Evolutionary conservation across 495 filamentous ascomycete species (phyloP), one percentile per base, ranked within the genome.

Genomic region (Trypethelium eluteriae): DNA sequence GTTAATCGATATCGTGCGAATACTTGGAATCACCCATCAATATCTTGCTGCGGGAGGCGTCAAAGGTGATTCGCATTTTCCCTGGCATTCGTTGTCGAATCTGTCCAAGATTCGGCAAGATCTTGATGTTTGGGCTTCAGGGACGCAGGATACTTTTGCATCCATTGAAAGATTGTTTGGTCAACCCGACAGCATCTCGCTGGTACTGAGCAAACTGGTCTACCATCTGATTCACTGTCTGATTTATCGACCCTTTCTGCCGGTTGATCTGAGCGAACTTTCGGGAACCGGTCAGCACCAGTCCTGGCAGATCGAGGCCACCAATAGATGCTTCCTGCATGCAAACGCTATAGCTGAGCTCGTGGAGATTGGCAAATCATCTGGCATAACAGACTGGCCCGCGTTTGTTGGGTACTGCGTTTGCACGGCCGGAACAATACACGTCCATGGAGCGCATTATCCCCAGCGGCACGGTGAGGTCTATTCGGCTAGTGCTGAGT

Each of bases 221-320:
- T 93, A 92, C 70, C 91, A 95, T 71, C 79, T 93, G 34, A 86
- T 93, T 46, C 89, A 93, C 73, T 93, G 89, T 70, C 79, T 95
- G 32, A 85, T 95, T 18, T 95, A 93, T 73, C 84, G 91, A 12
- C 90, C 90, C 0, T 95, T 93, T 72, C 80, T 95, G 14, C 90
- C 91, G 2, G 88, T 95, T 49, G 89, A 93, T 76, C 80, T 93
- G 9, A 83, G 87, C 32, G 90, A 93, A 69, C 80, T 93, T 7
- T 83, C 88, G 44, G 89, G 88, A 25, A 86, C 85, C 0, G 88
- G 89, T 0, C 90, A 93, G 71, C 89, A 95, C 69, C 90, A 93
- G 73, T 91, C 89, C 41, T 95, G 91, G 91, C 90, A 93, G 74
- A 93, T 93, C 63, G 89, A 92, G 70, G 88, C 90, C 0, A 93